Conservation (phyloP, 2,329 filamentous ascomycete genomes). For the Periconia digitata region DNA sequence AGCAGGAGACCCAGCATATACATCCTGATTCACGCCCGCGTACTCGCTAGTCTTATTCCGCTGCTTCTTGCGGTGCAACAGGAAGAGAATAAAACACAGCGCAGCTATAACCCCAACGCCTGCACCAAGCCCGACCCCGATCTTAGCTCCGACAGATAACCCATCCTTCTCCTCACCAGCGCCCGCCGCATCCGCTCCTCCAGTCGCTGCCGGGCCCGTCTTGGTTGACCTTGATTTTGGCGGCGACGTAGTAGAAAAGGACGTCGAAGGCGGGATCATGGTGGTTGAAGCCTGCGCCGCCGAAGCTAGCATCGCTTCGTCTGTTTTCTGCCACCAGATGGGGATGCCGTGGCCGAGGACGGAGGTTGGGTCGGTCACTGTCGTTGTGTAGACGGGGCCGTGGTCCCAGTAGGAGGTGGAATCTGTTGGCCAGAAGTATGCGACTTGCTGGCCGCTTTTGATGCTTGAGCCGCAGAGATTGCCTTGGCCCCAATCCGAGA, state of each 20-base stretch:
- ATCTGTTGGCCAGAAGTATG: neutral
- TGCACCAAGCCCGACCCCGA: neutral
- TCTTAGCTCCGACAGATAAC: neutral
- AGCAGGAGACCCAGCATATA: too few relatives aligned
- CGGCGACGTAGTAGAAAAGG: neutral
- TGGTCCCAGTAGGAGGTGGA: neutral
- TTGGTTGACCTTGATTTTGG: neutral
- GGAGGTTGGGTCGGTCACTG: neutral
- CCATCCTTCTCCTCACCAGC: too few relatives aligned
- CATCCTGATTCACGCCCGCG: neutral
- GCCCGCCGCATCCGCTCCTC: too few relatives aligned
- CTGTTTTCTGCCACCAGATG: conserved; percentile 2
- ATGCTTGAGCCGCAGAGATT: neutral
- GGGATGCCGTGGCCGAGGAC: neutral
- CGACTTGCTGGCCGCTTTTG: neutral
- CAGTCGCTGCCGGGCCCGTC: too few relatives aligned
- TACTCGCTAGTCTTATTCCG: neutral
- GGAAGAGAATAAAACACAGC: neutral
- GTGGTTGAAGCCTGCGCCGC: neutral
- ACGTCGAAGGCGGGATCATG: neutral
- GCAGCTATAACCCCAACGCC: neutral
- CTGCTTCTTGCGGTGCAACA: neutral
- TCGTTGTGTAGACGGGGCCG: neutral
- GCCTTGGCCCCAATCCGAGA: too few relatives aligned
- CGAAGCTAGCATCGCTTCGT: neutral